phyloP scores from a whole-genome alignment of 305 asterid genomes.

The Fraxinus angustifolia region DNA sequence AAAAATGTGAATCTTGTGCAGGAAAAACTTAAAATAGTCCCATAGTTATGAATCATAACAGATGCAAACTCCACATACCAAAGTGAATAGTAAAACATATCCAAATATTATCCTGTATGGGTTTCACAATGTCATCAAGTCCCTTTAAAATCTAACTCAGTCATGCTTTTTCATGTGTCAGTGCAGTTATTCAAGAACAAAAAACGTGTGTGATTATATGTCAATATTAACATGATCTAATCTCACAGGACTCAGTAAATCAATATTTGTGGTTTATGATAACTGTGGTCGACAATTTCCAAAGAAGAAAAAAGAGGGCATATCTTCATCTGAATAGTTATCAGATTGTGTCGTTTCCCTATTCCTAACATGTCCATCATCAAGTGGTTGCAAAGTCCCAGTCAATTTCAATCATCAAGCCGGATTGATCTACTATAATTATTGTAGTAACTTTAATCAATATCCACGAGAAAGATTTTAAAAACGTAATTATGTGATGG shows the following conservation, averaged over 20 bases:
- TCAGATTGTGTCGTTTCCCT: neutral
- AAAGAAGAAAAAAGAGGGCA: neutral
- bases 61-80: neutral
- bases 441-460: neutral
- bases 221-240: neutral
- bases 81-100: neutral
- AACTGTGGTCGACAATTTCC: neutral
- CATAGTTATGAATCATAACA: neutral
- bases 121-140: neutral
- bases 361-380: slow-evolving; percentile 6
- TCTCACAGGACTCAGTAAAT: neutral
- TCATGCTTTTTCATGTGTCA: neutral
- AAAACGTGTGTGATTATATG: neutral
- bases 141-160: neutral
- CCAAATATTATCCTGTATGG: neutral
- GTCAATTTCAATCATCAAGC: neutral
- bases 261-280: neutral
- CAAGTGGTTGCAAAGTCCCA: neutral
- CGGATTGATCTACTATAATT: neutral
- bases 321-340: neutral
- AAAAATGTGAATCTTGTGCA: neutral
- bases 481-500: neutral
- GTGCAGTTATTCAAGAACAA: neutral
- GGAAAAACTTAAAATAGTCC: neutral
- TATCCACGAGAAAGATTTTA: neutral